Evolutionary conservation across 2,329 filamentous ascomycete genomes (phyloP), one percentile per base, ranked within the genome.

Genomic region (Macrophomina tecta): DNA sequence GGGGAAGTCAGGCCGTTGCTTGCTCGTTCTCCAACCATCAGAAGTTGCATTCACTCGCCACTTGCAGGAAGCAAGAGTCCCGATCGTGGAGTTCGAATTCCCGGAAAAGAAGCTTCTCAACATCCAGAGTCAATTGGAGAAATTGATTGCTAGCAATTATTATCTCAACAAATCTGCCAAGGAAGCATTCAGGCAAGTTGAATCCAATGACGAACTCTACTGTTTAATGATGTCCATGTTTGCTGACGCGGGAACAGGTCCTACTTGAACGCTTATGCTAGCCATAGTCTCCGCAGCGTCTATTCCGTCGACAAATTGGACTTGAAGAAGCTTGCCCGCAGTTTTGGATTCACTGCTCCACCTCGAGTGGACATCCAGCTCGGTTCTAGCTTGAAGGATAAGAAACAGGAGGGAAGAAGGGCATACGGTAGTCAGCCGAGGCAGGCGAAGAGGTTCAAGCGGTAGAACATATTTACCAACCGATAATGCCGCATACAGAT

Each of bases 51-150:
- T 99, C 84, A 83, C 99, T 61, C 90, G 90, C 66, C 92, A 97
- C 75, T 86, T 99, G 69, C 96, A 97, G 81, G 91, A 93, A 64
- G 93, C 94, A 14, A 89, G 93, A 69, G 94, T 99, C 1, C 95
- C 95, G 1, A 90, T 99, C 6, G 92, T 97, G 34, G 95, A 99
- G 80, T 98, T 97, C 75, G 94, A 98, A 75, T 95, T 99, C 76
- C 94, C 94, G 1, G 84, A 89, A 66, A 94, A 92, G 82, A 97
- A 97, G 85, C 92, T 99, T 70, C 84, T 94, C 74, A 95, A 96
- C 75, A 79, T 79, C 58, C 91, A 73, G 66, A 77, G 72, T 32
- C 93, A 97, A 80, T 87, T 98, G 9, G 94, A 98, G 85, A 95
- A 94, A 81, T 86, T 98, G 71, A 96, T 99, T 73, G 88, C 88